Base-by-base conservation (phyloP, 192 early-diverging fungal genomes). In the Backusella luteola region DNA sequence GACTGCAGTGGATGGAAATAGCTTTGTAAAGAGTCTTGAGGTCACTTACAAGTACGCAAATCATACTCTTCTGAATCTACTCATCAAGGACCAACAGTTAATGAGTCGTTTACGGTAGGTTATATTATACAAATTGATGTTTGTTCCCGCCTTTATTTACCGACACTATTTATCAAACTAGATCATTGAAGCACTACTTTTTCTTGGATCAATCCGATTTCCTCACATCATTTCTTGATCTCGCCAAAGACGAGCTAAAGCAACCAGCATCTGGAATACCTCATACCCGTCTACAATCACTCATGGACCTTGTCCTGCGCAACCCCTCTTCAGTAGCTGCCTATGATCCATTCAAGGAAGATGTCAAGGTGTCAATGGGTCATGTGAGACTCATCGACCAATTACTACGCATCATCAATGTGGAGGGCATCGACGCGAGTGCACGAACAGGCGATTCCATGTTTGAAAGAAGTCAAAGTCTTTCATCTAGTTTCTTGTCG, bases 191-290 rank as follows among this genome's bases (percentile, higher is more conserved):
- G 84, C 92, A 91, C 44, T 97, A 95, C 81, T 93, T 97, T 66
- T 86, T 99, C 71, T 86, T 98, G 73, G 95, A 97, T 78, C 94
- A 94, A 78, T 94, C 94, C 0, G 98, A 99, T 78, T 99, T 93
- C 77, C 81, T 99, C 56, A 94, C 91, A 1, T 96, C 96, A 52
- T 99, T 99, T 79, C 77, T 99, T 53, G 98, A 99, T 79, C 84
- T 98, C 36, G 95, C 95, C 15, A 85, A 86, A 21, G 83, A 79
- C 15, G 93, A 97, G 75, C 78, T 97, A n/a, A 88, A 90, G 49
- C 87, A 90, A 39, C 93, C 95, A 11, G 85, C 88, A 34, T 80
- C 81, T 26, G 86, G 93, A 7, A 91, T 97, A 6, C 84, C 90
- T 3, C 44, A 93, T 5, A 91, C 88, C 1, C 90, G 92, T 32